Evolutionary conservation across 352 stramenopile genomes (phyloP).

Genomic region (Phytophthora foliorum): DNA sequence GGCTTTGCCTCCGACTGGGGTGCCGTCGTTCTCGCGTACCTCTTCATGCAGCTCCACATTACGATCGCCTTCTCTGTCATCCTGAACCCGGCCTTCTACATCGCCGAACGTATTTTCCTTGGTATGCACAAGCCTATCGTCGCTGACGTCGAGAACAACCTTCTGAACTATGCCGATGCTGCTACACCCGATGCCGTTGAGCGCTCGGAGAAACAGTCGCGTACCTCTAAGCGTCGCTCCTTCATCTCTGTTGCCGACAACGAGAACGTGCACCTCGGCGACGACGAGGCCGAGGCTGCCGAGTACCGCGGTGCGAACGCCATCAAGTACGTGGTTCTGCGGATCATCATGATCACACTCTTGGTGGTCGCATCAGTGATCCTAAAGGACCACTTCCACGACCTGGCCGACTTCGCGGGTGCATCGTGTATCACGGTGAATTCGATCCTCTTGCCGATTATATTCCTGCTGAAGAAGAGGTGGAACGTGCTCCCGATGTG

Average conservation of each 20-base stretch:
- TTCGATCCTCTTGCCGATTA: constrained; percentile 57
- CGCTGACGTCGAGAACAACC: constrained; percentile 40
- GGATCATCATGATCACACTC: constrained; percentile 46
- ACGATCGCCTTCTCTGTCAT: constrained; percentile 67
- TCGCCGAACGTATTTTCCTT: constrained; percentile 56
- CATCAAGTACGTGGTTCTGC: constrained; percentile 53
- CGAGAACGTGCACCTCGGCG: constrained; percentile 35
- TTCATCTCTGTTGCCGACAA: constrained; percentile 56
- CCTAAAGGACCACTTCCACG: constrained; percentile 57
- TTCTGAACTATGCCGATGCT: constrained; percentile 27
- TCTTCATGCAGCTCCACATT: constrained; percentile 71
- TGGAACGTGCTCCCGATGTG: constrained; percentile 37
- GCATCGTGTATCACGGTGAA: constrained; percentile 55
- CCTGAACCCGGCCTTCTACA: constrained; percentile 58
- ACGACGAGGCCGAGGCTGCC: constrained; percentile 24
- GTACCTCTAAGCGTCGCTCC: constrained; percentile 39
- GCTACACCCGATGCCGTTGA: constrained; percentile 26
- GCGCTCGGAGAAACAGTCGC: constrained; percentile 27
- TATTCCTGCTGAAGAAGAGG: constrained; percentile 51
- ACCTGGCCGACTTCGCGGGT: constrained; percentile 51
- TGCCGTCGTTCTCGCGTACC: constrained; percentile 54
- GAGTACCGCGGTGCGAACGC: constrained; percentile 48
- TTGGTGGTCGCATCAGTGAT: constrained; percentile 51
- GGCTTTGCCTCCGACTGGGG: constrained; percentile 51
- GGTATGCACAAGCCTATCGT: constrained; percentile 53